phyloP scores from a whole-genome alignment of 352 stramenopile genomes.

The Pythium rishiriense region DNA sequence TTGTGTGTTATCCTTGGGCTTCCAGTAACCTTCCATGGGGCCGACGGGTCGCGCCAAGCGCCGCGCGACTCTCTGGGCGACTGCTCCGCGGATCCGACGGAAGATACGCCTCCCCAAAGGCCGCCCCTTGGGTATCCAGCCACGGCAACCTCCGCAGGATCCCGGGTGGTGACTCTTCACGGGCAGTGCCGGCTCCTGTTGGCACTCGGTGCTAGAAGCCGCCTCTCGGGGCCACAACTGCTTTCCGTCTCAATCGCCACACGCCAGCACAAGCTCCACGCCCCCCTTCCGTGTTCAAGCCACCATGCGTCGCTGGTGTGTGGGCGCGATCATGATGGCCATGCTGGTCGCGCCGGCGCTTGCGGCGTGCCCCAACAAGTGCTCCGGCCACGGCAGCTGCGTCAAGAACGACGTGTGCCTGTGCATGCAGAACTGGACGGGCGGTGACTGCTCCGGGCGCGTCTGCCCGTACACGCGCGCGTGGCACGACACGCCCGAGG shows the following conservation, averaged over 20 bases:
- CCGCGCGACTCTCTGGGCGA: conserved; percentile 14
- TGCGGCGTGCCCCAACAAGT: conserved; percentile 78
- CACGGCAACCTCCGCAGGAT: not conserved
- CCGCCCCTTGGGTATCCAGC: conserved; percentile 12
- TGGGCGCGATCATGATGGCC: conserved; percentile 33
- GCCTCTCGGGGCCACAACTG: conserved; percentile 14
- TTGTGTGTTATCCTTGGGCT: not conserved
- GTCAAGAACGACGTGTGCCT: conserved; percentile 70
- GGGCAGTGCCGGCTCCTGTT: not conserved
- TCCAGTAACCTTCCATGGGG: not conserved
- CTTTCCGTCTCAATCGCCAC: conserved; percentile 11
- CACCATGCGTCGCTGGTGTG: conserved; percentile 39
- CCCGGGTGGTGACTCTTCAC: conserved; percentile 12
- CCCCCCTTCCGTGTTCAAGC: not conserved
- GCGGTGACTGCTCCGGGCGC: conserved; percentile 45
- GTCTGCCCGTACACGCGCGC: conserved; percentile 44
- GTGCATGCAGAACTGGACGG: conserved; percentile 84
- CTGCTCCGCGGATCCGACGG: conserved; percentile 5
- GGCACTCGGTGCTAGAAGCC: not conserved
- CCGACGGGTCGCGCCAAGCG: conserved; percentile 4
- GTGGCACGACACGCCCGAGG: conserved; percentile 48
- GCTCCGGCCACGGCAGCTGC: conserved; percentile 85
- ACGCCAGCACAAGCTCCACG: not conserved
- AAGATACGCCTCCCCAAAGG: conserved; percentile 4
- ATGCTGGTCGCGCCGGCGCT: conserved; percentile 27